These are phyloP conservation scores for Aphanomyces euteiches DNA, from an alignment of 352 stramenopile species.

Conservation along the genomic window DNA sequence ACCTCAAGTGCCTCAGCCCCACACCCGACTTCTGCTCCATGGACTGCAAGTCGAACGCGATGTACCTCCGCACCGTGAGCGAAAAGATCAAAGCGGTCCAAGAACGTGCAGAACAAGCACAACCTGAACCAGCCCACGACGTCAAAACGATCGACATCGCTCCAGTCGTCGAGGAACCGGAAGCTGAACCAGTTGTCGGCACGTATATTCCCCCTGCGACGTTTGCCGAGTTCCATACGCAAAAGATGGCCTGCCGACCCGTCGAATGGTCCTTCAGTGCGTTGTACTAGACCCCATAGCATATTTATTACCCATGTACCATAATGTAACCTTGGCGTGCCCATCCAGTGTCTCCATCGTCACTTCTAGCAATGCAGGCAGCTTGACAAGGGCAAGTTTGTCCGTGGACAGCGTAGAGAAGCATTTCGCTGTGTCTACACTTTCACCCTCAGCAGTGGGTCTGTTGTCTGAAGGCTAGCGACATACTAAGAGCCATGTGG, in stretches of 20 bases:
- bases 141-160: not conserved
- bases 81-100: conserved; percentile 67
- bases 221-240: conserved; percentile 72
- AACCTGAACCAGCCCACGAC: conserved; percentile 37
- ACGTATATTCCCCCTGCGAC: conserved; percentile 36
- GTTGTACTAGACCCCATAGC: conserved; percentile 19
- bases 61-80: conserved; percentile 78
- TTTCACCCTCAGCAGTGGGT: too few species aligned
- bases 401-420: too few species aligned
- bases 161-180: conserved; percentile 25
- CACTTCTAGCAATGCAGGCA: too few species aligned
- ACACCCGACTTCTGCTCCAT: conserved; percentile 77
- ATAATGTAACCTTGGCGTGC: too few species aligned
- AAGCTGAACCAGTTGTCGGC: conserved; percentile 22
- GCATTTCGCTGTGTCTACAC: too few species aligned
- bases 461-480: too few species aligned
- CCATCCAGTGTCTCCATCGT: too few species aligned
- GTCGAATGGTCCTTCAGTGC: conserved; percentile 32
- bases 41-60: conserved; percentile 85
- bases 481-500: too few species aligned
- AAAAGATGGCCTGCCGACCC: conserved; percentile 32
- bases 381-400: too few species aligned
- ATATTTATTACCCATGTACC: conserved; percentile 2
- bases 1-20: conserved; percentile 76
- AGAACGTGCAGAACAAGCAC: conserved; percentile 40